A percentile compares a stretch with the other conserved stretches of the same genome.
phyloP scores from a whole-genome alignment of 1,284 basidiomycete genomes.

The Ustilago sp. region DNA sequence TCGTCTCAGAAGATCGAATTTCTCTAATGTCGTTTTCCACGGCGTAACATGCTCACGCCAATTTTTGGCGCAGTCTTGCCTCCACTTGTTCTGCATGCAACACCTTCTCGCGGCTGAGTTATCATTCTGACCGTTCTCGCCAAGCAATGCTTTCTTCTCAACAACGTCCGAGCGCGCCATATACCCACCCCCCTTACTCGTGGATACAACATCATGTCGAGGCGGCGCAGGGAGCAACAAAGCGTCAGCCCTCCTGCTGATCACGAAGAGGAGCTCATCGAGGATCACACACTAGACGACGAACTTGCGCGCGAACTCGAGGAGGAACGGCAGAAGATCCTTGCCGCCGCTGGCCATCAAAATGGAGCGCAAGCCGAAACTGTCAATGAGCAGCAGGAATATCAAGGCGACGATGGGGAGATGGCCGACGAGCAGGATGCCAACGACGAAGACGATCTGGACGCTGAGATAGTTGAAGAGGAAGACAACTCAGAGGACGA shows the following conservation, averaged over 20 bases:
- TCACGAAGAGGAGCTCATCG: not conserved
- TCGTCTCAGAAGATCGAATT: not conserved
- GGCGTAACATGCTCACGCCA: not conserved
- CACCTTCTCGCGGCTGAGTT: conserved; percentile 13
- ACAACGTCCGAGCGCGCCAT: not conserved
- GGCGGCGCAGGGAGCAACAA: conserved; percentile 1
- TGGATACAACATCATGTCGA: conserved; percentile 17
- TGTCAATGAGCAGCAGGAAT: conserved; percentile 2
- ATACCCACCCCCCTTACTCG: not conserved
- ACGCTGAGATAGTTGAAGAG: conserved; percentile 8
- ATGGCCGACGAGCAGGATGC: not conserved
- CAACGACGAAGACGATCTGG: not conserved
- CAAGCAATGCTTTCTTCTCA: not conserved
- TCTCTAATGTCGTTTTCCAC: not conserved
- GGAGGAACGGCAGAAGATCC: conserved; percentile 33
- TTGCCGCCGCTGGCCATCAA: conserved; percentile 14
- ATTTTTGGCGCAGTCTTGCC: conserved; percentile 19
- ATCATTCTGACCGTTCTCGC: not conserved
- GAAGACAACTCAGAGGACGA: conserved; percentile 46
- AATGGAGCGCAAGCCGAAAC: not conserved
- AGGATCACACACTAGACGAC: not conserved
- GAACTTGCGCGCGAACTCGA: conserved; percentile 35
- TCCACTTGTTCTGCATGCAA: conserved; percentile 25
- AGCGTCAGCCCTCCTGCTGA: conserved; percentile 3
- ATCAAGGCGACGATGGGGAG: not conserved